Percentiles rank a stretch among this genome's conserved stretches.
These are phyloP conservation scores for Centaurea solstitialis DNA, from an alignment of 129 eudicot genomes.

Conservation along the genomic window DNA sequence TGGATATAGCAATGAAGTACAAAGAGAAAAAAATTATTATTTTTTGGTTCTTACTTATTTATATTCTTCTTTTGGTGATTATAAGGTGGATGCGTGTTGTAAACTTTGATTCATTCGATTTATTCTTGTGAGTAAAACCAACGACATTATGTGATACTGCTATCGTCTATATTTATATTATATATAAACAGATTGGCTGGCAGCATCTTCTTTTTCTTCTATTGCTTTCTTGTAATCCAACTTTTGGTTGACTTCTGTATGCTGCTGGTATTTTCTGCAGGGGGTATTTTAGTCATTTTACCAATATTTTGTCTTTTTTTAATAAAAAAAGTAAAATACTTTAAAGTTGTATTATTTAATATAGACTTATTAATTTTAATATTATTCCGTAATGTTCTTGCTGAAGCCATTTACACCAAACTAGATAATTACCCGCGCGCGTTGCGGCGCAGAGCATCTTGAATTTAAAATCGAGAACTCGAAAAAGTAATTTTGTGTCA, in stretches of 20 bases:
- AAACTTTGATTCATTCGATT: constrained; percentile 66
- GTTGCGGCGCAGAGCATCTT: no score
- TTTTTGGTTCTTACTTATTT: constrained; percentile 21
- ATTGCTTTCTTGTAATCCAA: background rate
- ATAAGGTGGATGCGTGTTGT: constrained; percentile 42
- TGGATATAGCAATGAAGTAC: constrained; percentile 37
- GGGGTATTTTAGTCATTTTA: no score
- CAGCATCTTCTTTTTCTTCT: background rate
- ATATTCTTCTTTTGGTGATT: constrained; percentile 9
- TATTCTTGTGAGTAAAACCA: constrained; percentile 49
- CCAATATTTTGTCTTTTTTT: no score
- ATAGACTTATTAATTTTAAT: no score
- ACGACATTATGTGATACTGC: constrained; percentile 9
- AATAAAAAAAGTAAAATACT: no score
- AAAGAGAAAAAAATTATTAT: constrained; percentile 14
- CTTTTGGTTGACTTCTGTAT: background rate
- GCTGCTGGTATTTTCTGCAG: background rate
- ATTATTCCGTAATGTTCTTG: no score
- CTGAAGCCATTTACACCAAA: no score
- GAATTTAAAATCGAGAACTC: no score
- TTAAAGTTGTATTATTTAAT: no score
- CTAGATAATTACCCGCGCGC: no score
- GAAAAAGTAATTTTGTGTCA: no score
- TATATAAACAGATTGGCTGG: constrained; percentile 26
- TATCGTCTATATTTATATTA: background rate